phyloP scores from a whole-genome alignment of 2,329 filamentous ascomycete genomes.

The Aspergillus melleus region DNA sequence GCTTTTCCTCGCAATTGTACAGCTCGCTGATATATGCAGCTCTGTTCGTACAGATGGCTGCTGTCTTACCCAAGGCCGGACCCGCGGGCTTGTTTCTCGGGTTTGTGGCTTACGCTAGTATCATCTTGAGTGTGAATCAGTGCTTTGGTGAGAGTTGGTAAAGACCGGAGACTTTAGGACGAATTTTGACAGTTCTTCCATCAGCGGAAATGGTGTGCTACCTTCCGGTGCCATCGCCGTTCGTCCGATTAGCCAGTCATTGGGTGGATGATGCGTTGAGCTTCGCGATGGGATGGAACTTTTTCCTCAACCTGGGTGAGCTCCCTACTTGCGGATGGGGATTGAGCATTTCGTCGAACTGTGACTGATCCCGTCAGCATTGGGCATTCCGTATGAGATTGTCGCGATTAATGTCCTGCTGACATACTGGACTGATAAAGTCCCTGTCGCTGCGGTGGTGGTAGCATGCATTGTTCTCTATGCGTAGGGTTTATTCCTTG shows the following conservation, averaged over 20 bases:
- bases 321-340: not conserved
- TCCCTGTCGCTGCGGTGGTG: conserved; percentile 39
- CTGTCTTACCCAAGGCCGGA: conserved; percentile 34
- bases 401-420: conserved; percentile 40
- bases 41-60: conserved; percentile 35
- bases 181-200: not conserved
- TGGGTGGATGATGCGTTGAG: conserved; percentile 33
- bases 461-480: conserved; percentile 42
- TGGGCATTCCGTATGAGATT: conserved; percentile 39
- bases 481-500: conserved; percentile 18
- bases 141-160: conserved; percentile 20
- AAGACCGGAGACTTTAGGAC: not conserved
- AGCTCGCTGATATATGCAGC: conserved; percentile 13
- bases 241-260: conserved; percentile 24
- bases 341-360: too few relatives aligned
- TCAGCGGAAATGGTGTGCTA: conserved; percentile 32
- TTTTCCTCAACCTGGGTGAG: conserved; percentile 27
- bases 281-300: conserved; percentile 34
- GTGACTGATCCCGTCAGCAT: conserved; percentile 5
- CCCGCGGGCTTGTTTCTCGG: conserved; percentile 38
- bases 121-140: conserved; percentile 34
- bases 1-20: not conserved
- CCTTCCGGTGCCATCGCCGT: conserved; percentile 27
- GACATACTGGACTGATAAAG: conserved; percentile 40
- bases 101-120: conserved; percentile 19